A percentile compares a stretch with the other conserved stretches of the same genome.
Conservation (phyloP, 2,329 filamentous ascomycete genomes). For the Cladophialophora psammophila region DNA sequence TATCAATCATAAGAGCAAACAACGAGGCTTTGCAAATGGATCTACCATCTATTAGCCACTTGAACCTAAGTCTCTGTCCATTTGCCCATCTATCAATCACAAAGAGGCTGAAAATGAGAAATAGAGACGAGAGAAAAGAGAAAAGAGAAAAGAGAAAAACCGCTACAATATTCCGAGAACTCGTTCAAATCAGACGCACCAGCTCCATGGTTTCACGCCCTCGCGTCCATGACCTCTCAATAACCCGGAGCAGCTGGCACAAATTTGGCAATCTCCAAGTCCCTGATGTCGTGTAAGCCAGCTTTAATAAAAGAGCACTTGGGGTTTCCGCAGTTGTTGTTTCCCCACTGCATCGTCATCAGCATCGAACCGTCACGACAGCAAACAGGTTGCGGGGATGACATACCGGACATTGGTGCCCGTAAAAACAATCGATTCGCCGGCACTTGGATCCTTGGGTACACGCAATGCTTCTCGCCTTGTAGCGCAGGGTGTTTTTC, state of each 20-base stretch:
- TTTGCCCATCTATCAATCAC: neutral
- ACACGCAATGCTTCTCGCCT: conserved; percentile 56
- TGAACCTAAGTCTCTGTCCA: neutral
- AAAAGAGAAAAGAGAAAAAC: neutral
- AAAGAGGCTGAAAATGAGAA: neutral
- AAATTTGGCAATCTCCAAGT: conserved; percentile 35
- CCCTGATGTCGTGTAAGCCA: conserved; percentile 35
- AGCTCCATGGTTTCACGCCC: neutral
- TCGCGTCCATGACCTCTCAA: neutral
- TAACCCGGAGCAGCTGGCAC: conserved; percentile 26
- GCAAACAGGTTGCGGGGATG: neutral
- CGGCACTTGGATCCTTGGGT: conserved; percentile 52
- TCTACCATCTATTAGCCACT: neutral
- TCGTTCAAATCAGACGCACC: neutral
- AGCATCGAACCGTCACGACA: neutral
- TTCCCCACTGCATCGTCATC: conserved; percentile 24
- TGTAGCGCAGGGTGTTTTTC: conserved; percentile 53
- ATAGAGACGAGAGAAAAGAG: neutral
- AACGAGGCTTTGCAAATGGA: neutral
- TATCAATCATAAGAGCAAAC: neutral
- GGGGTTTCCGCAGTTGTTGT: conserved; percentile 30
- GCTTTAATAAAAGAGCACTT: conserved; percentile 35
- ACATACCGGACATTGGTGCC: conserved; percentile 48
- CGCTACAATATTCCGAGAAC: neutral
- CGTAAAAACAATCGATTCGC: conserved; percentile 52